These are phyloP conservation scores for Eucalyptus regnans DNA, from an alignment of 345 rosid genomes.

Conservation along the genomic window DNA sequence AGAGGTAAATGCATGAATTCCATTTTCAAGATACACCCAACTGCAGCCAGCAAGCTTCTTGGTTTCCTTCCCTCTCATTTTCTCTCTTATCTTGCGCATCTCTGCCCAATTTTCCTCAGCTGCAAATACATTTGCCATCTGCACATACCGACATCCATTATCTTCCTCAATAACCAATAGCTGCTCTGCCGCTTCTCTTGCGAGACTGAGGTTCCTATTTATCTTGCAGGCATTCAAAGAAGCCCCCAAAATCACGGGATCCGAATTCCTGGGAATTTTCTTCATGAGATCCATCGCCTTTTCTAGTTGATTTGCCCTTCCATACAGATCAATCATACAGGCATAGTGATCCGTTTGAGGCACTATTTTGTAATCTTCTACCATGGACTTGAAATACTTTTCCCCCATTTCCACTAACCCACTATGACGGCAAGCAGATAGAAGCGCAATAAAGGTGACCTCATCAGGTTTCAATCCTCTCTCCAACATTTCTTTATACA, in stretches of 20 bases:
- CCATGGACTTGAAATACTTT: constrained; percentile 47
- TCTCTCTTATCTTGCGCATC: constrained; percentile 52
- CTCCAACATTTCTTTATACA: constrained; percentile 44
- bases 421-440: constrained; percentile 69
- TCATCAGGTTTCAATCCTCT: constrained; percentile 38
- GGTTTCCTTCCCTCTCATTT: constrained; percentile 55
- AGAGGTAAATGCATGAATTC: constrained; percentile 43
- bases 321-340: constrained; percentile 78
- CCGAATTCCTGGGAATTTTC: constrained; percentile 27
- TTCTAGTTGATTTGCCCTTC: constrained; percentile 48
- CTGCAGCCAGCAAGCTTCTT: constrained; percentile 66
- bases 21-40: constrained; percentile 36
- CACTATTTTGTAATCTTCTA: constrained; percentile 21
- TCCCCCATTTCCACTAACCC: constrained; percentile 56
- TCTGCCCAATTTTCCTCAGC: constrained; percentile 54
- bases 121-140: constrained; percentile 71
- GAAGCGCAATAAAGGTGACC: constrained; percentile 50
- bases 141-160: constrained; percentile 61
- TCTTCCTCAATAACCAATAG: constrained; percentile 31
- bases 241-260: constrained; percentile 47
- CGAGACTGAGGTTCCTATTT: constrained; percentile 39
- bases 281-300: constrained; percentile 40
- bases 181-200: constrained; percentile 46
- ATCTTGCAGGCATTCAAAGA: constrained; percentile 62
- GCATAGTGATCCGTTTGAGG: constrained; percentile 62